Conservation (phyloP, 352 stramenopile genomes). For the Lagenidium giganteum region DNA sequence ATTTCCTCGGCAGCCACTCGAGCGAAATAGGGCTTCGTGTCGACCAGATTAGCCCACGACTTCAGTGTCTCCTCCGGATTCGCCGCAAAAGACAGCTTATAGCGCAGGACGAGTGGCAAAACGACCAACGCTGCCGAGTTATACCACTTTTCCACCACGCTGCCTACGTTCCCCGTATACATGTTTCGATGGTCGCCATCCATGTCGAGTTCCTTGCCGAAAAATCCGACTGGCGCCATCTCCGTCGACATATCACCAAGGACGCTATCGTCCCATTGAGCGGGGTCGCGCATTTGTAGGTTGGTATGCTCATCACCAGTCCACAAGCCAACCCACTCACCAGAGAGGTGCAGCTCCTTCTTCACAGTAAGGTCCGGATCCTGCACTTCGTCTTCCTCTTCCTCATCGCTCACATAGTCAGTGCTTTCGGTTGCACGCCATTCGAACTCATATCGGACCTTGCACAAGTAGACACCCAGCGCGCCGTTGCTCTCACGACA, state of each 20-base stretch:
- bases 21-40: too few relatives aligned
- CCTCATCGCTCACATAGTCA: neutral
- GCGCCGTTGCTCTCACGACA: slow-evolving; percentile 7
- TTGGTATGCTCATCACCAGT: too few relatives aligned
- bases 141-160: slow-evolving; percentile 9
- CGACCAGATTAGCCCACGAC: neutral
- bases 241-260: neutral
- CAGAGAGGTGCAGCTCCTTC: neutral
- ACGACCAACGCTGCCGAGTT: slow-evolving; percentile 9
- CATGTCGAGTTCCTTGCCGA: neutral
- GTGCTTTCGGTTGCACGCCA: slow-evolving; percentile 2
- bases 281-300: neutral
- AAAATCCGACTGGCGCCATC: slow-evolving; percentile 2
- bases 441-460: slow-evolving; percentile 1
- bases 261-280: neutral
- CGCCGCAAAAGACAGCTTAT: neutral
- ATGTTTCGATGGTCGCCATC: neutral
- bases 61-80: neutral
- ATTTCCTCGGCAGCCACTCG: too few relatives aligned
- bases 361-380: neutral
- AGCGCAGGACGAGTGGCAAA: neutral
- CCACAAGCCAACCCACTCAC: neutral
- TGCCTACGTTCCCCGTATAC: slow-evolving; percentile 9
- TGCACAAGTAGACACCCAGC: slow-evolving; percentile 5
- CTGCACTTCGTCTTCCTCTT: neutral